Conservation (phyloP, 768 basidiomycete species). For the Trametes maxima region DNA sequence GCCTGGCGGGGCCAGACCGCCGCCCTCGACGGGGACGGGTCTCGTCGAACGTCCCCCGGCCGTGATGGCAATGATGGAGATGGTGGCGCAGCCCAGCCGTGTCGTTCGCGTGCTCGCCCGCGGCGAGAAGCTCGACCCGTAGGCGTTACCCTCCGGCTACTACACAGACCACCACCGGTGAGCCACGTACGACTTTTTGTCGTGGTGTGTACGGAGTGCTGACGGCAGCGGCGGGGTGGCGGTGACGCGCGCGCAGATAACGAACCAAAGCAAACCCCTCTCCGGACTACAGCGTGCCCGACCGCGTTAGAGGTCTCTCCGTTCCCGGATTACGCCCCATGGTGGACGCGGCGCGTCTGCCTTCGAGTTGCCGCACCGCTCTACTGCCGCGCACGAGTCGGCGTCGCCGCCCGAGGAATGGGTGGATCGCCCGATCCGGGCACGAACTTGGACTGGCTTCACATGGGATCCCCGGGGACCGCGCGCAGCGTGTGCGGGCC, state of each 20-base stretch:
- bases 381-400: neutral
- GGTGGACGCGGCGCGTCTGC: slow-evolving; percentile 4
- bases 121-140: slow-evolving; percentile 79
- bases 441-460: slow-evolving; percentile 6
- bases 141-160: neutral
- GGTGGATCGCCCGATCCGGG: slow-evolving; percentile 6
- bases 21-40: slow-evolving; percentile 29
- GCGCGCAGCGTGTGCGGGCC: neutral
- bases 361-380: neutral
- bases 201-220: neutral
- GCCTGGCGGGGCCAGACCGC: slow-evolving; percentile 17
- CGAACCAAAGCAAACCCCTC: neutral
- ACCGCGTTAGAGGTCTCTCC: slow-evolving; percentile 9
- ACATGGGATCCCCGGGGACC: slow-evolving; percentile 1
- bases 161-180: slow-evolving; percentile 1
- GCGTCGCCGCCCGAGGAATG: neutral
- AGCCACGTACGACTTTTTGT: neutral
- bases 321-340: slow-evolving; percentile 4
- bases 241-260: neutral
- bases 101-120: slow-evolving; percentile 80
- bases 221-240: too few relatives aligned
- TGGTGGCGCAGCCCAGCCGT: slow-evolving; percentile 69
- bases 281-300: slow-evolving; percentile 5
- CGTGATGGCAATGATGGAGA: slow-evolving; percentile 82
- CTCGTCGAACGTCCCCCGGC: slow-evolving; percentile 79